These are phyloP conservation scores for Pterula multifida DNA, from an alignment of 1,284 basidiomycete genomes.

Conservation along the genomic window DNA sequence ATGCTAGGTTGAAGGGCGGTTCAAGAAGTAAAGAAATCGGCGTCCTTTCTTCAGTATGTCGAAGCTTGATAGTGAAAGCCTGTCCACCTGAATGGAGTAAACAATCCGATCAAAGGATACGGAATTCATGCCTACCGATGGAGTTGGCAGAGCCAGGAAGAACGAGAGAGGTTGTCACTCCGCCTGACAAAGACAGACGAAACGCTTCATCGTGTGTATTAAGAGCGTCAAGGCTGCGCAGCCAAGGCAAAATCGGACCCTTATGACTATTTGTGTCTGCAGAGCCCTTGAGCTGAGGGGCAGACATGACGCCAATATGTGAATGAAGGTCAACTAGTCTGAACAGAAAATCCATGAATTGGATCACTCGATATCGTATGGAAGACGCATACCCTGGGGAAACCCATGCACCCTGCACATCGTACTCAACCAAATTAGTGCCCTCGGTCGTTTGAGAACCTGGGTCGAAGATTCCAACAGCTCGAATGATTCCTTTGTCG, in stretches of 20 bases:
- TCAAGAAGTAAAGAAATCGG: constrained; percentile 34
- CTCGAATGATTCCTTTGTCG: constrained; percentile 41
- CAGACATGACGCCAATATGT: constrained; percentile 49
- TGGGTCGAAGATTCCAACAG: constrained; percentile 24
- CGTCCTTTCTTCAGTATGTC: constrained; percentile 28
- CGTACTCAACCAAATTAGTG: not conserved
- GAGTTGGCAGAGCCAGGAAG: constrained; percentile 46
- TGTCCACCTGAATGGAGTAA: constrained; percentile 28
- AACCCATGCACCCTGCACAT: constrained; percentile 34
- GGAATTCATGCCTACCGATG: constrained; percentile 26
- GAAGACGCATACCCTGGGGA: constrained; percentile 26
- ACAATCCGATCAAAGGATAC: constrained; percentile 1
- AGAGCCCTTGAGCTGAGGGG: constrained; percentile 31
- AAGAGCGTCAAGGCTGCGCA: constrained; percentile 47
- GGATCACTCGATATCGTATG: too few relatives aligned
- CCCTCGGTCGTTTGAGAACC: not conserved
- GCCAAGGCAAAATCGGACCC: constrained; percentile 46
- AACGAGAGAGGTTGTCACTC: constrained; percentile 60
- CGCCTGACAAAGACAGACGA: constrained; percentile 44
- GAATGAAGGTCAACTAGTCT: constrained; percentile 66
- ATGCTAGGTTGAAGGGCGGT: constrained; percentile 21
- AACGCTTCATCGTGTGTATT: constrained; percentile 55
- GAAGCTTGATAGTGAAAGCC: constrained; percentile 38
- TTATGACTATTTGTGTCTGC: constrained; percentile 41
- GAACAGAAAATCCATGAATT: not conserved